A percentile compares a stretch with the other conserved stretches of the same genome.
phyloP scores from a whole-genome alignment of 345 rosid species.

The Draba incana region DNA sequence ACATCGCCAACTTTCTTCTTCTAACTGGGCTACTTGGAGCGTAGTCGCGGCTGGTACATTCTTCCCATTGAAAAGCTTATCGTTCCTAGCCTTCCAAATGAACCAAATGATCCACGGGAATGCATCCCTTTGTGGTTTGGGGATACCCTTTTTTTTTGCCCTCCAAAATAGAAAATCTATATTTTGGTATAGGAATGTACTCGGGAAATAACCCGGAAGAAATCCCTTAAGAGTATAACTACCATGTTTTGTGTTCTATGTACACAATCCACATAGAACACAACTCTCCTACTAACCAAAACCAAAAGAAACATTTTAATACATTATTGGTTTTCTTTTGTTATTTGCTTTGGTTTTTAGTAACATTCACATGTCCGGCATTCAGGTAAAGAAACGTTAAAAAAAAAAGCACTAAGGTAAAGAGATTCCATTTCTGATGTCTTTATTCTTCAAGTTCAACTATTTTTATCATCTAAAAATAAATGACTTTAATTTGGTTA shows the following conservation, averaged over 20 bases:
- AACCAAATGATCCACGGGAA: too few species aligned
- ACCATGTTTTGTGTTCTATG: neutral
- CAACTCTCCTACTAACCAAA: conserved; percentile 10
- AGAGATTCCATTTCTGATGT: conserved; percentile 30
- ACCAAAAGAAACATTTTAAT: neutral
- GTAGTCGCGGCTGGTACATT: too few species aligned
- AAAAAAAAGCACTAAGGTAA: neutral
- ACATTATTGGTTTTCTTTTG: neutral
- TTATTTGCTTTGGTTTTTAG: conserved; percentile 19
- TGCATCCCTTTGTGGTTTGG: too few species aligned
- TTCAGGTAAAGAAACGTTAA: conserved; percentile 15
- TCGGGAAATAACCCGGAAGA: too few species aligned
- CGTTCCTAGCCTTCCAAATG: too few species aligned
- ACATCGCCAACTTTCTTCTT: too few species aligned
- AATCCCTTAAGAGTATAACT: neutral
- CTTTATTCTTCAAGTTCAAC: conserved; percentile 13
- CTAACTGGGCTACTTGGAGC: too few species aligned
- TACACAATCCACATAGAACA: neutral
- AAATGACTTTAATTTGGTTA: conserved; percentile 6
- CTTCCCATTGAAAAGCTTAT: too few species aligned
- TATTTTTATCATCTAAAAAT: neutral
- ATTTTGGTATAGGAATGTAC: too few species aligned
- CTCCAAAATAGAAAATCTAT: too few species aligned
- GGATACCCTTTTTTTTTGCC: too few species aligned
- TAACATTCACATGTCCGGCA: conserved; percentile 29